phyloP scores from a whole-genome alignment of 2,329 filamentous ascomycete species.

The Anthostomella pinea region DNA sequence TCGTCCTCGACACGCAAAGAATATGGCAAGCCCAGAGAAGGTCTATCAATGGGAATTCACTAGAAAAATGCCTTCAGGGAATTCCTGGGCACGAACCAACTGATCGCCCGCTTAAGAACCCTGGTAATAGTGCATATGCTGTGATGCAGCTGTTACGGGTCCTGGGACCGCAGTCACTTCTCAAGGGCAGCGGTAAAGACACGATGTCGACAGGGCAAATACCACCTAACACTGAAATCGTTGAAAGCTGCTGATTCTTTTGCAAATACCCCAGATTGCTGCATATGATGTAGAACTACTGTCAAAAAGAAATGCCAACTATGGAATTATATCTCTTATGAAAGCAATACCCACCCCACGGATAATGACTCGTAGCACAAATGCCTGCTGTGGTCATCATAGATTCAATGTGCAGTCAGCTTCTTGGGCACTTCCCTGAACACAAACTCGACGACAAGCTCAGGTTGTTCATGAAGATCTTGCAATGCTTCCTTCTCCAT shows the following conservation, averaged over 20 bases:
- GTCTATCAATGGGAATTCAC: neutral
- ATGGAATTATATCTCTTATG: too few species aligned
- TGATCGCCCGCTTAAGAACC: conserved; percentile 8
- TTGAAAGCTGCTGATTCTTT: too few species aligned
- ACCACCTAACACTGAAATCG: too few species aligned
- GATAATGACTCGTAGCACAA: too few species aligned
- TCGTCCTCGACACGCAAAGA: conserved; percentile 11
- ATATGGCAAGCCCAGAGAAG: conserved; percentile 14
- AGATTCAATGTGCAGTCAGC: neutral
- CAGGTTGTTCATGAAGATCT: conserved; percentile 5
- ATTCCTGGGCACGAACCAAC: neutral
- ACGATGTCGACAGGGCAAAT: neutral
- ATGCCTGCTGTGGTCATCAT: neutral
- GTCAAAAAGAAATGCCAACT: too few species aligned
- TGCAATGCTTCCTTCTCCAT: neutral
- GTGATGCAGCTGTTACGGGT: conserved; percentile 5
- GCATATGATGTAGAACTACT: too few species aligned
- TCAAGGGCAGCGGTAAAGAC: too few species aligned
- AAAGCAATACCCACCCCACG: too few species aligned
- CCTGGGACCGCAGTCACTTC: neutral
- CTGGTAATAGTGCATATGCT: conserved; percentile 10
- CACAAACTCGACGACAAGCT: conserved; percentile 11
- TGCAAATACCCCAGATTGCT: too few species aligned
- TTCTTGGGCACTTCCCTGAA: conserved; percentile 7
- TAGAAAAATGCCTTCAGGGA: conserved; percentile 6